phyloP scores from a whole-genome alignment of 2,329 filamentous ascomycete species.

The Ophiostoma himal-ulmi region DNA sequence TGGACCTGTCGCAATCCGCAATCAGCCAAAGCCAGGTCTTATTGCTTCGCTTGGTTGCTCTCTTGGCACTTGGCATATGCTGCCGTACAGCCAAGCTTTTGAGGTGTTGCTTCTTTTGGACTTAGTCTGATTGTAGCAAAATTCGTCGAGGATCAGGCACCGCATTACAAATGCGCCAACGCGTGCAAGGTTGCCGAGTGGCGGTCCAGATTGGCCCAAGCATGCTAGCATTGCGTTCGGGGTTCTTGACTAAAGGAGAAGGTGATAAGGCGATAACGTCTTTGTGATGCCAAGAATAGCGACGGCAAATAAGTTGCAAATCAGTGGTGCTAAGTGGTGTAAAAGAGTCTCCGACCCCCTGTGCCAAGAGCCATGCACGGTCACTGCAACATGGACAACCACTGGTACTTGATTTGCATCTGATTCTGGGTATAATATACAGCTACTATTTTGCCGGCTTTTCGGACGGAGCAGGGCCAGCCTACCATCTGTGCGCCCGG shows the following conservation, averaged over 20 bases:
- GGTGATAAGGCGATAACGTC: constrained; percentile 7
- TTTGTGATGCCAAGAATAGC: neutral
- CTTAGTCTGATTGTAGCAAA: constrained; percentile 1
- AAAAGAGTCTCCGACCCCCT: neutral
- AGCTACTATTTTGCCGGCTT: neutral
- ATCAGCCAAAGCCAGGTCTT: neutral
- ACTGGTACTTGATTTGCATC: neutral
- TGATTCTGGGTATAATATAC: neutral
- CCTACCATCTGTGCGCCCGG: neutral
- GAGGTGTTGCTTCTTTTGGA: constrained; percentile 10
- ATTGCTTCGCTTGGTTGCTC: neutral
- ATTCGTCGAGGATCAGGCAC: neutral
- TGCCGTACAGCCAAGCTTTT: constrained; percentile 9
- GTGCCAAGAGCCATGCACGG: constrained; percentile 1
- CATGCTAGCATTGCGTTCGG: neutral
- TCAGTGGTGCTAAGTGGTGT: neutral
- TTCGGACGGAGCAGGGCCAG: neutral
- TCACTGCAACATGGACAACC: neutral
- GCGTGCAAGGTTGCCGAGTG: neutral
- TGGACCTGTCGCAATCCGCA: neutral
- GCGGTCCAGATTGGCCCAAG: neutral
- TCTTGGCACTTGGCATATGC: constrained; percentile 7
- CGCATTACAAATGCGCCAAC: neutral
- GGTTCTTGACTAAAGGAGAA: constrained; percentile 5
- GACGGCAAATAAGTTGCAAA: neutral